Evolutionary conservation across 1,139 yeast species (phyloP), one percentile per base, ranked within the genome.

Genomic region (Kazachstania sp.): DNA sequence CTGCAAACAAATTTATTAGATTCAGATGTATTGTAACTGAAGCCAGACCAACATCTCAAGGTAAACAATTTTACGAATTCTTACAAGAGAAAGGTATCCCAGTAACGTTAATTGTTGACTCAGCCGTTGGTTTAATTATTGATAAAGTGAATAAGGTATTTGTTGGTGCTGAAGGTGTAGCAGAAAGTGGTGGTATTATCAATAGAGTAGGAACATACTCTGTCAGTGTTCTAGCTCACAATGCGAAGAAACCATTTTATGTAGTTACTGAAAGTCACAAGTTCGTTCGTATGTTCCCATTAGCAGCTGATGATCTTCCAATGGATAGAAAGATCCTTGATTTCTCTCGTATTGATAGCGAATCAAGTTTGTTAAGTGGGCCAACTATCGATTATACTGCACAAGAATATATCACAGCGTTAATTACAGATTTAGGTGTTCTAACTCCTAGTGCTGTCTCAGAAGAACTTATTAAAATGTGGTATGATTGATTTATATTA

Each of bases 121-220:
- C 88, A 50, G 95, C 95, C 6, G 97, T 92, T 13, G 97, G 97
- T 0, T 87, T 83, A 57, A 90, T 88, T 31, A 83, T 94, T 53
- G 94, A 87, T 65, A 84, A 84, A 64, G 90, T 90, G 13, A 95
- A 90, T 69, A 90, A 92, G 68, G 85, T 94, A 8, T 77, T 94
- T 54, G 94, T 92, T 53, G 99, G 99, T 48, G 98, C 98, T 1
- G 98, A 92, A 68, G 99, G 99, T 54, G 98, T 92, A 5, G 95
- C 96, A 2, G 99, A 92, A 71, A 84, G 95, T 65, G 99, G 99
- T 49, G 99, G 99, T 36, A 88, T 94, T 46, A 90, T 92, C 57
- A 92, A 92, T 66, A 94, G 90, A 61, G 85, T 94, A 54, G 99
- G 99, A 3, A 82, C 95, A 1, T 92, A 87, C 66, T 97, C 94